Percentiles rank a stretch among this genome's conserved stretches.
phyloP scores from a whole-genome alignment of 768 basidiomycete species.

The Boletus bicolor region DNA sequence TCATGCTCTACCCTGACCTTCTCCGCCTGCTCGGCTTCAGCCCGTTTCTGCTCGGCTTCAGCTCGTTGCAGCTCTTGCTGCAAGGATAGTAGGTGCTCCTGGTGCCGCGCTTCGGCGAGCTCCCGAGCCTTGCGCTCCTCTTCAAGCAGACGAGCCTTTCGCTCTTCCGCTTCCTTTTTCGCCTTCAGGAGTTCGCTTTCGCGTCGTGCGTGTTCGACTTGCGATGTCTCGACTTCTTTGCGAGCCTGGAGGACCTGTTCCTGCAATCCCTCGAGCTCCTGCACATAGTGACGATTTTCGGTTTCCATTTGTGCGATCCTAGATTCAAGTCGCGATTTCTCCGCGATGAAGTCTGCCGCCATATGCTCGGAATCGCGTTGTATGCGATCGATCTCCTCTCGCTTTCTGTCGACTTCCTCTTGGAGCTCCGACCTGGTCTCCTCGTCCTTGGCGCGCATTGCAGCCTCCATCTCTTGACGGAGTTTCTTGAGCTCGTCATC shows the following conservation, averaged over 20 bases:
- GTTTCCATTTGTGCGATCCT: slow-evolving; percentile 27
- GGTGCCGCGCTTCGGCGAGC: slow-evolving; percentile 28
- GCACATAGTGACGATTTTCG: slow-evolving; percentile 16
- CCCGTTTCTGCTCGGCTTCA: slow-evolving; percentile 23
- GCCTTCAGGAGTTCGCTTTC: slow-evolving; percentile 26
- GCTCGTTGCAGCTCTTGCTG: slow-evolving; percentile 26
- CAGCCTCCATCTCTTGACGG: slow-evolving; percentile 44
- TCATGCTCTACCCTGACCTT: slow-evolving; percentile 28
- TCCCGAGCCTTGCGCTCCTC: slow-evolving; percentile 31
- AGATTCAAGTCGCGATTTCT: slow-evolving; percentile 35
- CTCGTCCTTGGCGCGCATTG: slow-evolving; percentile 44
- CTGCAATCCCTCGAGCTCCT: slow-evolving; percentile 25
- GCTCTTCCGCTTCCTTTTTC: slow-evolving; percentile 28
- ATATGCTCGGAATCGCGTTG: slow-evolving; percentile 40
- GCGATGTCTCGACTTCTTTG: slow-evolving; percentile 28
- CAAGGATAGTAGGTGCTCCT: slow-evolving; percentile 28
- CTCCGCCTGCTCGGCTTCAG: slow-evolving; percentile 24
- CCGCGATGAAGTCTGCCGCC: slow-evolving; percentile 37
- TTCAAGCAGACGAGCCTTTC: slow-evolving; percentile 27
- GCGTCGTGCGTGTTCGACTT: slow-evolving; percentile 26
- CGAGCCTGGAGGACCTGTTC: slow-evolving; percentile 28
- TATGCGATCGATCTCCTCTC: slow-evolving; percentile 43
- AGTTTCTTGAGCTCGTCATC: slow-evolving; percentile 47
- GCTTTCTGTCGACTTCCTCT: slow-evolving; percentile 40
- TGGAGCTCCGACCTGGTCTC: slow-evolving; percentile 45